Evolutionary conservation across 805 yeast species (phyloP).

Genomic region (Helenozyma rhizophorensis): DNA sequence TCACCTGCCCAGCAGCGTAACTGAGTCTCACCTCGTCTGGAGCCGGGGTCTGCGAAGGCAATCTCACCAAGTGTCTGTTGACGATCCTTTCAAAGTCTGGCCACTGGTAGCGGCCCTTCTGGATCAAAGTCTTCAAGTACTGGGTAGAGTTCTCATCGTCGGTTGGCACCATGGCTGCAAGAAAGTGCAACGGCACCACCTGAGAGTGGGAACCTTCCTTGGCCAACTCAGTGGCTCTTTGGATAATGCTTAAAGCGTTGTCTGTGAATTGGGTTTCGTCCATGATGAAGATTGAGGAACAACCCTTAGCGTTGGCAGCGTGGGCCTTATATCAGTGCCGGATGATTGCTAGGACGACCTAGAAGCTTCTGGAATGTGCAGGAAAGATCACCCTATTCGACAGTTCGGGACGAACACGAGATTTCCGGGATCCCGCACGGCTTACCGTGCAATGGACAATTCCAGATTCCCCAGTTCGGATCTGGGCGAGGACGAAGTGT

Average conservation of each 20-base stretch:
- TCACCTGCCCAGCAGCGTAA: conserved; percentile 68
- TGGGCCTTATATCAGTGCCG: conserved; percentile 2
- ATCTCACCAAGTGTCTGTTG: conserved; percentile 73
- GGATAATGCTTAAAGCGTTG: conserved; percentile 79
- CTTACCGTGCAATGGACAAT: no score
- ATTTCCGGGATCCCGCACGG: no score
- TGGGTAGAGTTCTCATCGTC: conserved; percentile 42
- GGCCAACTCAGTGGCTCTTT: conserved; percentile 77
- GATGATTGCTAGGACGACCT: conserved; percentile 5
- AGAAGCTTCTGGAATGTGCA: conserved; percentile 14
- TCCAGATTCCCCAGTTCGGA: no score
- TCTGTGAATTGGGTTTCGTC: conserved; percentile 85
- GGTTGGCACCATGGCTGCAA: conserved; percentile 84
- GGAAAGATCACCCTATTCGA: not conserved
- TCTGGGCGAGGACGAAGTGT: no score
- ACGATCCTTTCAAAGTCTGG: conserved; percentile 71
- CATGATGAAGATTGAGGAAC: conserved; percentile 23
- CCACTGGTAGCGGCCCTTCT: conserved; percentile 88
- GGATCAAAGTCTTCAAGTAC: conserved; percentile 77
- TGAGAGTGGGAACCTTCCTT: conserved; percentile 80
- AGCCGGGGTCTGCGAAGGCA: conserved; percentile 87
- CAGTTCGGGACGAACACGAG: no score
- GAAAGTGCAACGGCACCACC: conserved; percentile 79
- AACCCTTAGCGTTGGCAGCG: not conserved
- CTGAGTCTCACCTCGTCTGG: conserved; percentile 78